Conservation (phyloP, 2,329 filamentous ascomycete species). For the Stachybotrys elegans region DNA sequence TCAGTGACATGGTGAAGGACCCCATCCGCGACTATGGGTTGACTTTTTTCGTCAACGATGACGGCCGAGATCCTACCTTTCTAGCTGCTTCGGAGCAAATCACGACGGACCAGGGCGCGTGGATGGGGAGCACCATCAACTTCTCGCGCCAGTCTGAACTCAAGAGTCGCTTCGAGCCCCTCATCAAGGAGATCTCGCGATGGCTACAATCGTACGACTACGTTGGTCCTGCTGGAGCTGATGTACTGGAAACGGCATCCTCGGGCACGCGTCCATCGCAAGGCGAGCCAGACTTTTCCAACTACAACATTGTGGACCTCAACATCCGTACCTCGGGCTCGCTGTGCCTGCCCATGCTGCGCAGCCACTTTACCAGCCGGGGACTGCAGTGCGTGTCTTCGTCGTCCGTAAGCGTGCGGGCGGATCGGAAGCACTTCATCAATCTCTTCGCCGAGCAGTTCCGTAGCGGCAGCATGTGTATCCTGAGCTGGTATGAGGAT, state of each 20-base stretch:
- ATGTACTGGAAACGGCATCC: constrained; percentile 23
- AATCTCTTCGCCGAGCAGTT: constrained; percentile 18
- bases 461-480: constrained; percentile 19
- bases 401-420: constrained; percentile 19
- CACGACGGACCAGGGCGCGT: constrained; percentile 23
- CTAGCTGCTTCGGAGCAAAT: constrained; percentile 29
- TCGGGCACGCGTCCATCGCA: background rate
- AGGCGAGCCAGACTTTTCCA: constrained; percentile 4
- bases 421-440: constrained; percentile 19
- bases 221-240: constrained; percentile 25
- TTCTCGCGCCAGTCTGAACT: constrained; percentile 24
- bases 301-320: constrained; percentile 24
- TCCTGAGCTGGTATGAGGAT: constrained; percentile 28
- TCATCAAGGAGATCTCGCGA: constrained; percentile 15
- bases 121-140: constrained; percentile 27
- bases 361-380: constrained; percentile 20
- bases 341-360: constrained; percentile 21
- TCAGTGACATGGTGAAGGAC: constrained; percentile 25
- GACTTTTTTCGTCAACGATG: constrained; percentile 26
- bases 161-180: constrained; percentile 16
- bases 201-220: constrained; percentile 24
- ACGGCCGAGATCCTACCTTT: constrained; percentile 17
- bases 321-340: constrained; percentile 28
- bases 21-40: constrained; percentile 26
- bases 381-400: constrained; percentile 20